These are phyloP conservation scores for Cymbopogon citratus DNA, from an alignment of 176 grass and related monocot species.

Conservation along the genomic window DNA sequence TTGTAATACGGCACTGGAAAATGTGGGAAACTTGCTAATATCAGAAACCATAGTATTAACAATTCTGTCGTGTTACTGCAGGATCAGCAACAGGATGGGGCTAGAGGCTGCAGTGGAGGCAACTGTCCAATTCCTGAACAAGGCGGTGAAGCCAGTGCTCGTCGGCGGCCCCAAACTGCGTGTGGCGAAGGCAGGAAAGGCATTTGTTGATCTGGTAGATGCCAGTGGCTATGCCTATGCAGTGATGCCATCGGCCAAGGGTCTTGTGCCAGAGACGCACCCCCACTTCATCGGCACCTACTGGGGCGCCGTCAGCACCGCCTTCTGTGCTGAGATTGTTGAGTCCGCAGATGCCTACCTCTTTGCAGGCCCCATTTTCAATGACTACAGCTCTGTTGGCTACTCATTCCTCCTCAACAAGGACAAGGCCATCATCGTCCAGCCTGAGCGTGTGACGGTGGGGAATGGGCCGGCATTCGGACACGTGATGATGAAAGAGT, in stretches of 20 bases:
- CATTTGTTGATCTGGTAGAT: no score
- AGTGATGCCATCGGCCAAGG: neutral
- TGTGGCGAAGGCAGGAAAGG: no score
- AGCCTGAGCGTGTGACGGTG: neutral
- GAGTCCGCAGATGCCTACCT: neutral
- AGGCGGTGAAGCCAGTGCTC: conserved; percentile 50
- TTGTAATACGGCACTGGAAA: neutral
- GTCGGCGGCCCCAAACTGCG: no score
- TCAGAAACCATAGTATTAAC: neutral
- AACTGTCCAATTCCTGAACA: conserved; percentile 58
- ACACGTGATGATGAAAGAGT: no score
- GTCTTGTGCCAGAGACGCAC: neutral
- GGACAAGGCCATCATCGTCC: neutral
- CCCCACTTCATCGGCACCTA: neutral
- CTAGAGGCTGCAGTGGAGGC: conserved; percentile 70
- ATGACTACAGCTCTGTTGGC: neutral
- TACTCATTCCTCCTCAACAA: neutral
- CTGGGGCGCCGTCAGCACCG: neutral
- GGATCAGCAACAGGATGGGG: conserved; percentile 66
- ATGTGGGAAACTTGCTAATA: neutral
- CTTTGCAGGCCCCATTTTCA: neutral
- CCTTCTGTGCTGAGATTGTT: neutral
- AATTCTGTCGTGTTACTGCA: conserved; percentile 18
- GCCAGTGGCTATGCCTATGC: no score
- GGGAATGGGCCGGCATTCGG: neutral